These are phyloP conservation scores for Speleostelium caveatum DNA, from an alignment of 78 protist species.

Conservation along the genomic window DNA sequence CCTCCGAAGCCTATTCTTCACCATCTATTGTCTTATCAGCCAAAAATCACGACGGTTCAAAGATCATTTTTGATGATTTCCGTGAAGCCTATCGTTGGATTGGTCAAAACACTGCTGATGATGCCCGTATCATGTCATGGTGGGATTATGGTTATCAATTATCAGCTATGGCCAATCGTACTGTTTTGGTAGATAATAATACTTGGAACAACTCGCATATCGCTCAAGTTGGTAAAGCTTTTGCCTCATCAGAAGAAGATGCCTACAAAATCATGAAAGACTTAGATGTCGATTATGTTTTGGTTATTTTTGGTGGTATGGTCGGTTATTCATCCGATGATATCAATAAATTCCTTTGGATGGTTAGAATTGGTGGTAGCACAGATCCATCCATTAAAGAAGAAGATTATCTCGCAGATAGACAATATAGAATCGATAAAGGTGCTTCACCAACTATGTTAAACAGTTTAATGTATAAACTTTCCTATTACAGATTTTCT, in stretches of 20 bases:
- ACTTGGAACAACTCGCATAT: conserved; percentile 99
- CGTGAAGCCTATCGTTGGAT: conserved; percentile 99
- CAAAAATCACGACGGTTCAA: conserved; percentile 83
- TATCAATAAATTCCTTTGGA: conserved; percentile 98
- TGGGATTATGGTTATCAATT: conserved; percentile 99
- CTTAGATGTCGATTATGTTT: conserved; percentile 98
- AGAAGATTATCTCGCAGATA: conserved; percentile 89
- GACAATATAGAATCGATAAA: conserved; percentile 89
- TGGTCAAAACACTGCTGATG: conserved; percentile 95
- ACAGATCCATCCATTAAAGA: conserved; percentile 79
- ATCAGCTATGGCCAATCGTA: conserved; percentile 97
- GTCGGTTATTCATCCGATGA: conserved; percentile 97
- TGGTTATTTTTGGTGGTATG: conserved; percentile 98
- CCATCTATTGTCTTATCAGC: conserved; percentile 98
- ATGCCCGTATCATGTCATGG: conserved; percentile 98
- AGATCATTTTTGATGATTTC: conserved; percentile 98
- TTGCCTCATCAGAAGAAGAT: conserved; percentile 92
- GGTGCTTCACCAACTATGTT: conserved; percentile 88
- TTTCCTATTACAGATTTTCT: conserved; percentile 96
- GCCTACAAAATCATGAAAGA: conserved; percentile 87
- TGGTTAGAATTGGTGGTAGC: conserved; percentile 95
- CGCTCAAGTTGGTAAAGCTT: conserved; percentile 93
- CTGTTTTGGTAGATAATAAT: conserved; percentile 99
- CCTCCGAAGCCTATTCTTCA: conserved; percentile 98
- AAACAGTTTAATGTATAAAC: conserved; percentile 95